A percentile compares a stretch with the other conserved stretches of the same genome.
Conservation (phyloP, 202 grass and related monocot genomes). For the Digitaria exilis region DNA sequence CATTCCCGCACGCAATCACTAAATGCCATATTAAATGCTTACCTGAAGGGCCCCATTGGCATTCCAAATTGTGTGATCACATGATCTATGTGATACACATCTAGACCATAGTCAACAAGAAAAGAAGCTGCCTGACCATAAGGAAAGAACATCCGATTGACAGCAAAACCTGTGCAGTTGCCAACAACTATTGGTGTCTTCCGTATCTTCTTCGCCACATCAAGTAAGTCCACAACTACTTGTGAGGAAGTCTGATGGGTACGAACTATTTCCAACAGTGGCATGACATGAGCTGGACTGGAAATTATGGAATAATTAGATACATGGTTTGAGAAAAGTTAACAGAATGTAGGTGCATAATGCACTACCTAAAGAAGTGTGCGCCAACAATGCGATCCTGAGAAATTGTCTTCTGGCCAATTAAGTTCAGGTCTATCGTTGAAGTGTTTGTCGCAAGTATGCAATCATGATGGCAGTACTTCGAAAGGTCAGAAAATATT, state of each 20-base stretch:
- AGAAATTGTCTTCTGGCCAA: slow-evolving; percentile 69
- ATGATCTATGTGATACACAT: slow-evolving; percentile 73
- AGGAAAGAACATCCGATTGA: slow-evolving; percentile 94
- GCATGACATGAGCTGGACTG: slow-evolving; percentile 87
- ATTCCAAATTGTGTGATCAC: slow-evolving; percentile 78
- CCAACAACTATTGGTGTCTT: slow-evolving; percentile 86
- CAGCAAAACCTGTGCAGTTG: slow-evolving; percentile 79
- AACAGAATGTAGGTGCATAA: slow-evolving; percentile 27
- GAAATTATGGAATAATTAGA: slow-evolving; percentile 40
- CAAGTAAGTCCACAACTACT: slow-evolving; percentile 74
- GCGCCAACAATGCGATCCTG: slow-evolving; percentile 74
- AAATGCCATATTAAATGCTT: slow-evolving; percentile 15
- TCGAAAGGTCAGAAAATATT: slow-evolving; percentile 84
- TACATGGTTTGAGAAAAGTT: background rate
- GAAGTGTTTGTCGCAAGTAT: slow-evolving; percentile 86
- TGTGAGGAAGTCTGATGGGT: slow-evolving; percentile 71
- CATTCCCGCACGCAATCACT: background rate
- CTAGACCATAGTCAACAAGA: slow-evolving; percentile 73
- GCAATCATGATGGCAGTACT: slow-evolving; percentile 67
- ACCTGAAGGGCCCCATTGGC: slow-evolving; percentile 95
- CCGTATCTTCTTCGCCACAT: slow-evolving; percentile 69
- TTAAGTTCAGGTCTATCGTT: slow-evolving; percentile 81
- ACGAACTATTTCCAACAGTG: slow-evolving; percentile 86
- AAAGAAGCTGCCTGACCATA: slow-evolving; percentile 62
- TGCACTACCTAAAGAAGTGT: slow-evolving; percentile 87